These are phyloP conservation scores for Cucurbita pepo DNA, from an alignment of 306 rosid species.

Conservation along the genomic window DNA sequence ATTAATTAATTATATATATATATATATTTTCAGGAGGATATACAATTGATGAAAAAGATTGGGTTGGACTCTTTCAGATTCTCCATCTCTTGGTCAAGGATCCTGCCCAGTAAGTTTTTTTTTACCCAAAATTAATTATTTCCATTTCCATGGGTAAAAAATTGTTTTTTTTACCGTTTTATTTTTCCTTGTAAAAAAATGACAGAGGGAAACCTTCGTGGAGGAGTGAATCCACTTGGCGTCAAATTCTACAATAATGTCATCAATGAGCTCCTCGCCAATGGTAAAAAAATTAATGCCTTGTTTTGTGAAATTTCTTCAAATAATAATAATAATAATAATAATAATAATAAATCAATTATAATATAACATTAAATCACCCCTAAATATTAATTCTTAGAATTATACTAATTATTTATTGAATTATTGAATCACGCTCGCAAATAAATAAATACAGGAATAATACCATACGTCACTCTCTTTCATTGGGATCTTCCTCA, in stretches of 20 bases:
- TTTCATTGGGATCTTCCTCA: conserved; percentile 26
- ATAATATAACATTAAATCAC: too few relatives aligned
- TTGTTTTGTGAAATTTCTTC: too few relatives aligned
- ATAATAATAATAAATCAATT: too few relatives aligned
- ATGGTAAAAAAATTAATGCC: background rate
- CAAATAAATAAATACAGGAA: background rate
- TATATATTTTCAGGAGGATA: conserved; percentile 13
- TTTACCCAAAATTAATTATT: background rate
- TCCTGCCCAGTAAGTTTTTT: conserved; percentile 19
- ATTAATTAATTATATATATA: background rate
- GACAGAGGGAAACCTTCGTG: conserved; percentile 21
- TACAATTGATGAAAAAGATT: conserved; percentile 16
- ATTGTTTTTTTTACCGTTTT: too few relatives aligned
- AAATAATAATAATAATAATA: too few relatives aligned
- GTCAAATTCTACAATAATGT: conserved; percentile 25
- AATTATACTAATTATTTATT: too few relatives aligned
- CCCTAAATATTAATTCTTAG: too few relatives aligned
- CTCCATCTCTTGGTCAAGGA: conserved; percentile 24
- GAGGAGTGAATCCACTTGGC: conserved; percentile 20
- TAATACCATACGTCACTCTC: conserved; percentile 21
- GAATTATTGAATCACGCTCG: too few relatives aligned
- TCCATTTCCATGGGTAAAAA: too few relatives aligned
- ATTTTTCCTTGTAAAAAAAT: background rate
- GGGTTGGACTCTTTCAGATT: conserved; percentile 30
- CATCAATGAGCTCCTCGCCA: conserved; percentile 18